Conservation (phyloP, 116 monocot genomes). For the Phalaenopsis hybrid region DNA sequence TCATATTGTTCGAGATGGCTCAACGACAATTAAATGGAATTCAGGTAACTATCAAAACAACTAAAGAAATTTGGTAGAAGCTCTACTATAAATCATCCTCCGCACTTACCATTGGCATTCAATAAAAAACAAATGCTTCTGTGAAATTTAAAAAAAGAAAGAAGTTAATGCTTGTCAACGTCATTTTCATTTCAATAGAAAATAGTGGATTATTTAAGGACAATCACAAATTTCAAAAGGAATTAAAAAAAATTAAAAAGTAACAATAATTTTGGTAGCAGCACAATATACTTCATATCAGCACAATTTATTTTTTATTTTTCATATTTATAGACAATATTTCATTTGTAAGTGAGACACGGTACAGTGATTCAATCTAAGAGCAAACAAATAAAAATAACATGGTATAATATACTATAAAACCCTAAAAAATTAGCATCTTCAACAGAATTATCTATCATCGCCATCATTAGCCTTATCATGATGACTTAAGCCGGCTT, state of each 20-base stretch:
- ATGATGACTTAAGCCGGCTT: no score
- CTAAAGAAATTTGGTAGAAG: not conserved
- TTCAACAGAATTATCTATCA: no score
- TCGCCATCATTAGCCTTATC: no score
- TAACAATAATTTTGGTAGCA: no score
- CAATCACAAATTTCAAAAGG: not conserved
- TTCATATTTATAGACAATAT: no score
- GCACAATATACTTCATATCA: no score
- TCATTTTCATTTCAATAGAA: not conserved
- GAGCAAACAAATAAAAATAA: no score
- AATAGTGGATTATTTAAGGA: not conserved
- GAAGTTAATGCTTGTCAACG: not conserved
- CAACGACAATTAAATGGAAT: not conserved
- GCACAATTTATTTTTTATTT: no score
- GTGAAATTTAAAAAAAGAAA: not conserved
- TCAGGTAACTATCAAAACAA: not conserved
- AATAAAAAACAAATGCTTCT: not conserved
- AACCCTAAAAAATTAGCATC: no score
- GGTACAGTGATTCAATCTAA: no score
- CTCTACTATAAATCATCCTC: not conserved
- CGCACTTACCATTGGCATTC: not conserved
- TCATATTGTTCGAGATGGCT: not conserved
- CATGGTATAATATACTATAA: no score
- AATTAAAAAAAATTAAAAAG: not conserved
- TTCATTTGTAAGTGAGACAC: no score